A percentile compares a stretch with the other conserved stretches of the same genome.
These are phyloP conservation scores for Coffea eugenioides DNA, from an alignment of 257 asterid species.

Conservation along the genomic window DNA sequence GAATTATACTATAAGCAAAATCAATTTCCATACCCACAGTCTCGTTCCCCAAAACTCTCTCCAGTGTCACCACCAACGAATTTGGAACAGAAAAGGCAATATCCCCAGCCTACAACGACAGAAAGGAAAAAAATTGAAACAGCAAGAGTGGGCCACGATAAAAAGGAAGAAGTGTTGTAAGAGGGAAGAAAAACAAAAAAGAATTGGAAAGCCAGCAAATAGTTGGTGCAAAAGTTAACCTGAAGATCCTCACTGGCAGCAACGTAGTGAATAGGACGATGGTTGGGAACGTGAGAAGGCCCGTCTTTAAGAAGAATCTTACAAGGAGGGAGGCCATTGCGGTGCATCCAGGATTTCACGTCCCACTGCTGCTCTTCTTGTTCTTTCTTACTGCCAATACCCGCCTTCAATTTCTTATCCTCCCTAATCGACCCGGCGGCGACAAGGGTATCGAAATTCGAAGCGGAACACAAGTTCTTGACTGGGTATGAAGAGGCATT, in stretches of 20 bases:
- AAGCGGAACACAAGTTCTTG: slow-evolving; percentile 43
- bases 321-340: slow-evolving; percentile 85
- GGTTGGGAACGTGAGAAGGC: slow-evolving; percentile 62
- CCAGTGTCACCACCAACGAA: slow-evolving; percentile 92
- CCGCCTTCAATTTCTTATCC: slow-evolving; percentile 41
- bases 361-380: slow-evolving; percentile 38
- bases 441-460: slow-evolving; percentile 59
- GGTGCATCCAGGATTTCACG: slow-evolving; percentile 91
- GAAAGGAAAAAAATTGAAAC: slow-evolving; percentile 5
- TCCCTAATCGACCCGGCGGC: slow-evolving; percentile 22
- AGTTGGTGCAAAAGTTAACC: slow-evolving; percentile 32
- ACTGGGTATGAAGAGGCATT: slow-evolving; percentile 23
- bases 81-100: slow-evolving; percentile 78
- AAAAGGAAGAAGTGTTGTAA: not conserved
- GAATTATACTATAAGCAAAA: not conserved
- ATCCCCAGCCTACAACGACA: slow-evolving; percentile 65
- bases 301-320: slow-evolving; percentile 73
- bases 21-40: slow-evolving; percentile 53
- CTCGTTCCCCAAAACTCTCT: slow-evolving; percentile 93
- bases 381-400: slow-evolving; percentile 32
- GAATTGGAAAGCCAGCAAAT: not conserved
- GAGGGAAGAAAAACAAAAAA: no score
- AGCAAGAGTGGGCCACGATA: not conserved
- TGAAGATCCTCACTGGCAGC: slow-evolving; percentile 94
- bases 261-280: slow-evolving; percentile 73